These are phyloP conservation scores for Termitomyces sp. DNA, from an alignment of 768 basidiomycete genomes.

Conservation along the genomic window DNA sequence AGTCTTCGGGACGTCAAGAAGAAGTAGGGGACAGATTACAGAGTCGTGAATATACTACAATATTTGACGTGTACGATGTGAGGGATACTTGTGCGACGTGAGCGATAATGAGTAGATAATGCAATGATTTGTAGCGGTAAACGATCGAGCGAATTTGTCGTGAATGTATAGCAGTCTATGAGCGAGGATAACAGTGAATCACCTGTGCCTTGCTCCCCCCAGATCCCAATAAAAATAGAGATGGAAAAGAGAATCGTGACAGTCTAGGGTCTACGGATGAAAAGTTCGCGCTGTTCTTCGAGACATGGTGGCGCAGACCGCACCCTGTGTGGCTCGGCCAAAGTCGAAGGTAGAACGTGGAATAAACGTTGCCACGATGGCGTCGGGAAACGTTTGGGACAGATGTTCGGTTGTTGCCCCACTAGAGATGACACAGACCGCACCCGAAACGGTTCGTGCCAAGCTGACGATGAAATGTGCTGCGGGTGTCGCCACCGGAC, in stretches of 20 bases:
- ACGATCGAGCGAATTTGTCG: not conserved
- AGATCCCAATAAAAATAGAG: slow-evolving; percentile 9
- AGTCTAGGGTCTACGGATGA: not conserved
- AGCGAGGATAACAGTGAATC: not conserved
- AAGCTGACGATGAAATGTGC: slow-evolving; percentile 4
- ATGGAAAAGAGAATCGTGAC: not conserved
- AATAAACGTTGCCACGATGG: slow-evolving; percentile 16
- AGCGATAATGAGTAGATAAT: not conserved
- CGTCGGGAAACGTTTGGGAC: not conserved
- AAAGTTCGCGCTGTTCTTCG: slow-evolving; percentile 6
- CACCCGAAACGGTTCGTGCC: slow-evolving; percentile 12
- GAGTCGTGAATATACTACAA: slow-evolving; percentile 6
- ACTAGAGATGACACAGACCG: slow-evolving; percentile 13
- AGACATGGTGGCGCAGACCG: slow-evolving; percentile 14
- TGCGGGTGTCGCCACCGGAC: slow-evolving; percentile 12
- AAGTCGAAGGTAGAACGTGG: slow-evolving; percentile 6
- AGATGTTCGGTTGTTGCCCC: slow-evolving; percentile 2
- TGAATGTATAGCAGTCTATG: not conserved
- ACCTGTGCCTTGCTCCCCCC: slow-evolving; percentile 16
- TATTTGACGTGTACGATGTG: not conserved
- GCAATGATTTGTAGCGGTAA: not conserved
- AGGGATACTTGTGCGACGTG: not conserved
- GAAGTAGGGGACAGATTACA: slow-evolving; percentile 31
- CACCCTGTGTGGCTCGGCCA: slow-evolving; percentile 12
- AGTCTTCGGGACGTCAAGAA: slow-evolving; percentile 67